These are phyloP conservation scores for Sphaerosporella brunnea DNA, from an alignment of 495 filamentous ascomycete species.

Conservation along the genomic window DNA sequence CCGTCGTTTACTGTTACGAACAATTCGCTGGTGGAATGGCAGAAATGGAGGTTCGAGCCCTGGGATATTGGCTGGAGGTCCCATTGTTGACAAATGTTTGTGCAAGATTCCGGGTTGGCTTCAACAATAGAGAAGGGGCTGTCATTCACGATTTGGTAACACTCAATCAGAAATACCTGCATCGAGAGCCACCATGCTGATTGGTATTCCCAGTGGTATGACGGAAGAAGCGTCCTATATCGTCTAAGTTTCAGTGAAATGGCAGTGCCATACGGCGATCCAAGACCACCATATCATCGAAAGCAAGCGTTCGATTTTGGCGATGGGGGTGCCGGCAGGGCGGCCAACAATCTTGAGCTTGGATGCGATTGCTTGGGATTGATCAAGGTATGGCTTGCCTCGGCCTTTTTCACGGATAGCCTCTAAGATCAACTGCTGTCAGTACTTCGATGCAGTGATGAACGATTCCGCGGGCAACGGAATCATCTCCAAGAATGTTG, in stretches of 20 bases:
- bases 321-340: conserved; percentile 46
- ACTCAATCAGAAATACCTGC: too few relatives aligned
- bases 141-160: conserved; percentile 41
- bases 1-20: conserved; percentile 36
- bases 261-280: conserved; percentile 51
- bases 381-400: conserved; percentile 33
- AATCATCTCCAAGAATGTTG: conserved; percentile 37
- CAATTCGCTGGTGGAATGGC: conserved; percentile 40
- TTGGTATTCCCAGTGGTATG: conserved; percentile 45
- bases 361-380: conserved; percentile 53
- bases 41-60: conserved; percentile 54
- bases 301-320: conserved; percentile 57
- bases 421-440: conserved; percentile 6
- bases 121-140: conserved; percentile 46
- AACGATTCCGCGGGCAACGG: conserved; percentile 39
- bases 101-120: conserved; percentile 46
- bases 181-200: too few relatives aligned
- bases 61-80: too few relatives aligned
- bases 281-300: conserved; percentile 46
- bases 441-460: conserved; percentile 44
- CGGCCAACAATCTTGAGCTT: conserved; percentile 48
- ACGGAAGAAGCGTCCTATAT: conserved; percentile 49
- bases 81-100: too few relatives aligned
- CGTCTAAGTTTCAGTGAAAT: conserved; percentile 55
- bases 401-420: too few relatives aligned